Conservation (phyloP, 345 rosid species). For the Citrus maxima region DNA sequence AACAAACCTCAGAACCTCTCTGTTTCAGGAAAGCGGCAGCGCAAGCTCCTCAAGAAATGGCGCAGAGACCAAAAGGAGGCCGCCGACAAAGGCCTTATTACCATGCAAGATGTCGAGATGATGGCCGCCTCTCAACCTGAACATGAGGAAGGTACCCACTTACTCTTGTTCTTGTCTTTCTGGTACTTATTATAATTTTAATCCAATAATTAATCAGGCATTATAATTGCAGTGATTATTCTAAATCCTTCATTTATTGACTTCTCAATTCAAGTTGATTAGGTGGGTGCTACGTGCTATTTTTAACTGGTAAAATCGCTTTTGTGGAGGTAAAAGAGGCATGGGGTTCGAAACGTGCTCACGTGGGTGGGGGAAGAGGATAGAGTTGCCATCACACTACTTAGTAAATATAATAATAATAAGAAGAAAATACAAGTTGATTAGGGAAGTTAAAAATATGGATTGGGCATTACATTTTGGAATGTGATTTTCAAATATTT, state of each 20-base stretch:
- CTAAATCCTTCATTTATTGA: not conserved
- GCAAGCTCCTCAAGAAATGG: slow-evolving; percentile 73
- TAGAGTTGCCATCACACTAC: too few species aligned
- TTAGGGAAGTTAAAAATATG: not conserved
- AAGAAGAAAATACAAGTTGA: not conserved
- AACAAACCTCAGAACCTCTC: slow-evolving; percentile 37
- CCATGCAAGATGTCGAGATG: slow-evolving; percentile 76
- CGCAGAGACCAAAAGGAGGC: slow-evolving; percentile 78
- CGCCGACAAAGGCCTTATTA: slow-evolving; percentile 62
- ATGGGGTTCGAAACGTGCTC: too few species aligned
- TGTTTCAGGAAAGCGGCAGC: slow-evolving; percentile 78
- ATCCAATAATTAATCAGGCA: too few species aligned
- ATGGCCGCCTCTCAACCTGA: slow-evolving; percentile 64
- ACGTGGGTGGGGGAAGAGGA: too few species aligned
- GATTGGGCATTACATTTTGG: not conserved
- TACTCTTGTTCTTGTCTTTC: not conserved
- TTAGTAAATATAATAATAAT: too few species aligned
- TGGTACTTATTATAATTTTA: too few species aligned
- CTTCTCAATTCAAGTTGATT: not conserved
- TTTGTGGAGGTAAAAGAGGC: too few species aligned
- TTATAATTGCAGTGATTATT: not conserved
- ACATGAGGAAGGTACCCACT: slow-evolving; percentile 16
- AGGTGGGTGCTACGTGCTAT: too few species aligned
- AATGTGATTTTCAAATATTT: not conserved
- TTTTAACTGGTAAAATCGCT: too few species aligned